These are phyloP conservation scores for Candida ortonii DNA, from an alignment of 805 yeast species.

Conservation along the genomic window DNA sequence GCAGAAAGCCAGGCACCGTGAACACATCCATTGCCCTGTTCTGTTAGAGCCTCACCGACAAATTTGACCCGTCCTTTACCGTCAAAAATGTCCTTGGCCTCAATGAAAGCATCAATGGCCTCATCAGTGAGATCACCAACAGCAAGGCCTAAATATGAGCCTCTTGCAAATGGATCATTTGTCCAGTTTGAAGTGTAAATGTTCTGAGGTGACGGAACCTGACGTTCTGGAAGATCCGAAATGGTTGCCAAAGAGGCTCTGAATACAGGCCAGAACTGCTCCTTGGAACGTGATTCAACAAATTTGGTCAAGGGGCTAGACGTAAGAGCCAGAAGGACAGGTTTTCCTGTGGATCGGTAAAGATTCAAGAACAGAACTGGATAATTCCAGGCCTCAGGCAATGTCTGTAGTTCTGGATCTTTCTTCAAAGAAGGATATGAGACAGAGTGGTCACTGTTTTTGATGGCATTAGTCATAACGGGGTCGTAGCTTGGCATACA, in stretches of 20 bases:
- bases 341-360: conserved; percentile 30
- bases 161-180: conserved; percentile 48
- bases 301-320: conserved; percentile 50
- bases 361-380: conserved; percentile 33
- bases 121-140: conserved; percentile 28
- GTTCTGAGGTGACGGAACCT: conserved; percentile 26
- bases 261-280: conserved; percentile 44
- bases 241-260: conserved; percentile 39
- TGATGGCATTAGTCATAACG: conserved; percentile 18
- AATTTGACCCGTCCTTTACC: conserved; percentile 43
- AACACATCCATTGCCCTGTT: conserved; percentile 55
- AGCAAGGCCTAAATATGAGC: conserved; percentile 39
- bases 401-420: conserved; percentile 9
- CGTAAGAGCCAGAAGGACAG: conserved; percentile 43
- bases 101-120: conserved; percentile 36
- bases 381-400: conserved; percentile 26
- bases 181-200: conserved; percentile 45
- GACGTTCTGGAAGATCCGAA: conserved; percentile 22
- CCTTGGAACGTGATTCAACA: conserved; percentile 39
- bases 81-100: conserved; percentile 40
- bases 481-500: conserved; percentile 31
- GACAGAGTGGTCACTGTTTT: conserved; percentile 2
- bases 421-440: conserved; percentile 4
- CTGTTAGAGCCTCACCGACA: conserved; percentile 55
- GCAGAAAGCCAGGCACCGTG: conserved; percentile 59